phyloP scores from a whole-genome alignment of 2,329 filamentous ascomycete species.

The Ascochyta clinopodiicola region DNA sequence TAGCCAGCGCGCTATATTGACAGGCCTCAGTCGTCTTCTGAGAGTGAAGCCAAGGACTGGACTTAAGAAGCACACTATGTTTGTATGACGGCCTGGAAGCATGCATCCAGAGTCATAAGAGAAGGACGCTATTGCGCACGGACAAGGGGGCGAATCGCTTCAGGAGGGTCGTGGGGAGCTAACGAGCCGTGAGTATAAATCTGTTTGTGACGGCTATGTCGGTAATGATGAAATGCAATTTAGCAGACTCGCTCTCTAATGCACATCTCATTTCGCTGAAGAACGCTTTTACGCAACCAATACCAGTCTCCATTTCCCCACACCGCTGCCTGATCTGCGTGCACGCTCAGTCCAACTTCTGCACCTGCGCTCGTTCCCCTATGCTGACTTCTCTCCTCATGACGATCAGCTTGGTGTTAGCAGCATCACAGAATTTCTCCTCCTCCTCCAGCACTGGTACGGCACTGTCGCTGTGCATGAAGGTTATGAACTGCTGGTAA shows the following conservation, averaged over 20 bases:
- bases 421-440: conserved; percentile 23
- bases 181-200: background rate
- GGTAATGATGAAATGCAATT: too few species aligned
- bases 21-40: too few species aligned
- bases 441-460: conserved; percentile 21
- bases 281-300: background rate
- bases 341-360: conserved; percentile 1
- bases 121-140: background rate
- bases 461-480: conserved; percentile 26
- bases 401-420: conserved; percentile 23
- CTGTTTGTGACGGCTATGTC: background rate
- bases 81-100: background rate
- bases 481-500: conserved; percentile 28
- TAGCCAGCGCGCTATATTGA: too few species aligned
- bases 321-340: too few species aligned
- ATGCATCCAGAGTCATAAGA: background rate
- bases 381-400: conserved; percentile 22
- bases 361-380: conserved; percentile 8
- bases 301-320: too few species aligned
- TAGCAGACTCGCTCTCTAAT: background rate
- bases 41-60: too few species aligned
- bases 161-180: background rate
- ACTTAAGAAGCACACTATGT: background rate
- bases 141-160: background rate
- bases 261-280: background rate